Conservation (phyloP, 2,329 filamentous ascomycete genomes). For the Chaetomiaceae sp. region DNA sequence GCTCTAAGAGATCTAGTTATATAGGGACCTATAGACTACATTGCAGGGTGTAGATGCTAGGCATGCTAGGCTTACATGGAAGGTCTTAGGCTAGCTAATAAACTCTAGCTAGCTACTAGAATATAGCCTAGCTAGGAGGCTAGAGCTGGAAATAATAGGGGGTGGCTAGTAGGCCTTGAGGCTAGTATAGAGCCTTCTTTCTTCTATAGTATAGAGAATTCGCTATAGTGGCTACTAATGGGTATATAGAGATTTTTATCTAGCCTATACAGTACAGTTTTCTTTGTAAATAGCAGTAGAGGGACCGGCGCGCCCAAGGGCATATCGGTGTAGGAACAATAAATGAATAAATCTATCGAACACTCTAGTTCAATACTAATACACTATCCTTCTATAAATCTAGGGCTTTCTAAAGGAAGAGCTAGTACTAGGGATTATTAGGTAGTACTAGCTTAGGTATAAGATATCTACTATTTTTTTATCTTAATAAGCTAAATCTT, state of each 20-base stretch:
- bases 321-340: not conserved
- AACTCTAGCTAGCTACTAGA: not conserved
- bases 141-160: not conserved
- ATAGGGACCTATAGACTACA: too few species aligned
- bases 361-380: too few species aligned
- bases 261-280: not conserved
- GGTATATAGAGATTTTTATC: not conserved
- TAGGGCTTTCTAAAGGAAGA: too few species aligned
- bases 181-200: not conserved
- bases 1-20: too few species aligned
- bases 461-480: too few species aligned
- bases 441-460: too few species aligned
- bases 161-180: not conserved
- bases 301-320: not conserved
- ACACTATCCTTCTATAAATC: not conserved
- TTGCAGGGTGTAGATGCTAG: too few species aligned
- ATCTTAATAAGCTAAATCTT: too few species aligned
- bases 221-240: not conserved
- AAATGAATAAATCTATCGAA: not conserved
- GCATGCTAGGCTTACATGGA: too few species aligned
- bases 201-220: too few species aligned
- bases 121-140: not conserved
- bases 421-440: too few species aligned
- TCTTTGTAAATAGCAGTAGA: constrained; percentile 5
- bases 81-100: not conserved